Base-by-base conservation (phyloP, 2,329 filamentous ascomycete species). In the Cladophialophora bantiana region DNA sequence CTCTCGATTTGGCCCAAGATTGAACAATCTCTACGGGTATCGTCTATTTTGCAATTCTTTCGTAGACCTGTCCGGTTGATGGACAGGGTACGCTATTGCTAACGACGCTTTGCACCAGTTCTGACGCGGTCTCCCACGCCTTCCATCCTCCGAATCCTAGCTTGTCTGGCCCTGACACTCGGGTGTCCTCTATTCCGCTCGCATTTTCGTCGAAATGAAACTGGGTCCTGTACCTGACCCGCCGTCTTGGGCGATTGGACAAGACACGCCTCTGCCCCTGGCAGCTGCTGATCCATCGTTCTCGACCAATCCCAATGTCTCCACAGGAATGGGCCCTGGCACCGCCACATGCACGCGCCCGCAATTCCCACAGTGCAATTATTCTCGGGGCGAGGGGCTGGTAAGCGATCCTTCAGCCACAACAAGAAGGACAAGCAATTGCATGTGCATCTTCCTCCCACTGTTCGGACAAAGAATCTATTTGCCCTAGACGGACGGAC, bases 221-320 rank as follows among this genome's bases (percentile, higher is more conserved):
- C 68, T 58, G 65, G 57, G 50, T 59, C 45, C 36, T 61, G 35
- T 57, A 45, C 42, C 58, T 60, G 59, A 67, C 62, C 40, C 60
- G 57, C 59, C 13, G 20, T 3, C 34, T n/a, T 20, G 59, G 55
- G 50, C 50, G 40, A 64, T 66, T 69, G 67, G 67, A 58, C 54
- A 56, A 50, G 63, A 68, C 59, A 57, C 52, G 68, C 32, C 50
- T 45, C 31, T 58, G 42, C 52, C 65, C 68, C 67, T 63, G 64
- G 62, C 58, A 38, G 50, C 50, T 36, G 52, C 36, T 64, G 62
- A 70, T 68, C 65, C 62, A 59, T 64, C 48, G 62, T 66, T 70
- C 68, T 70, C 65, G 68, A 66, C 68, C 68, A 67, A 66, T 70
- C 57, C 59, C 60, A 40, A 12, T 38, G n/a, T 20, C 61, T 65